A percentile compares a stretch with the other conserved stretches of the same genome.
Conservation (phyloP, 768 basidiomycete species). For the Boletus eberwhitei region DNA sequence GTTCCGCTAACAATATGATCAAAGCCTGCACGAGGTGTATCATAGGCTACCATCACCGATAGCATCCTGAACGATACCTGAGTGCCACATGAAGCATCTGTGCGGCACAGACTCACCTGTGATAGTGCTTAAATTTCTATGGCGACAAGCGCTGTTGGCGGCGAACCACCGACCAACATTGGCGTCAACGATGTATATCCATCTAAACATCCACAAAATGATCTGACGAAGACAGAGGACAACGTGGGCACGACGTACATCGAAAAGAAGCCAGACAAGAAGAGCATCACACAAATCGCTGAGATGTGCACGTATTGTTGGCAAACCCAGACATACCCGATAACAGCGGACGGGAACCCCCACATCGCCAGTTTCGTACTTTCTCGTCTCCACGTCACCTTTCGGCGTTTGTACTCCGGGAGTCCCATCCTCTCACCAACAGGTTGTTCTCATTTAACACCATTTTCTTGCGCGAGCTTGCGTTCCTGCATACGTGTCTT, state of each 20-base stretch:
- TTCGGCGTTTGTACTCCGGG: no score
- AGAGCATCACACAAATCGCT: conserved; percentile 70
- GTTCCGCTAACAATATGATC: conserved; percentile 48
- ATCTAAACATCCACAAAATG: conserved; percentile 28
- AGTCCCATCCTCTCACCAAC: no score
- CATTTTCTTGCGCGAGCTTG: no score
- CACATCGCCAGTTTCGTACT: conserved; percentile 51
- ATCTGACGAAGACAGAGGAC: not conserved
- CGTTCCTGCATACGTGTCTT: no score
- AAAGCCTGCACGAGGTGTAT: conserved; percentile 59
- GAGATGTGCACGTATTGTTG: conserved; percentile 62
- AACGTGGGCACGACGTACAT: conserved; percentile 46
- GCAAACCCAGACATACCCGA: conserved; percentile 51
- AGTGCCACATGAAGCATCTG: not conserved
- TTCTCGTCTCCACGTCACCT: conserved; percentile 46
- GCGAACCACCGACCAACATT: conserved; percentile 81
- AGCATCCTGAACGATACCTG: conserved; percentile 41
- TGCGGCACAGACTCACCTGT: conserved; percentile 33
- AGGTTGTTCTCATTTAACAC: no score
- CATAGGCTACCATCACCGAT: conserved; percentile 82
- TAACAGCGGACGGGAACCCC: no score
- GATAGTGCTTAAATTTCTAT: conserved; percentile 76
- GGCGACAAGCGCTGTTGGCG: conserved; percentile 69
- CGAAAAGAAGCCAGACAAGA: conserved; percentile 68
- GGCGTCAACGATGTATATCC: conserved; percentile 79